phyloP scores from a whole-genome alignment of 345 rosid genomes.

The Hevea brasiliensis region DNA sequence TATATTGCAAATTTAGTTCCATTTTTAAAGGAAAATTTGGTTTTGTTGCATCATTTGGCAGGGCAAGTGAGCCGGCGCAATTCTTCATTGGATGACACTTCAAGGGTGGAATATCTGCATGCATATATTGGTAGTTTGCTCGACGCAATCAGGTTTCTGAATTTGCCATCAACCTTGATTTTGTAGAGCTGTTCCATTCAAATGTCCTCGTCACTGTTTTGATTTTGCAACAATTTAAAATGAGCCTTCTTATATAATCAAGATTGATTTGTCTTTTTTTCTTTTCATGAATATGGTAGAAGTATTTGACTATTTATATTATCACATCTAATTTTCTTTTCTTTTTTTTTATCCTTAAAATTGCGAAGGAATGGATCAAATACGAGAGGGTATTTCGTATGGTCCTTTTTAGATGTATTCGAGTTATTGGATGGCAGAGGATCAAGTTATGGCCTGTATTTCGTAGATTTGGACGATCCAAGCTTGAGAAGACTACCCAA shows the following conservation, averaged over 20 bases:
- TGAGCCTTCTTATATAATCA: not conserved
- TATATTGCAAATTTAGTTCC: not conserved
- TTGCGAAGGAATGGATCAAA: slow-evolving; percentile 47
- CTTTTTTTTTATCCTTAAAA: not conserved
- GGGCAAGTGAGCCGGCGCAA: slow-evolving; percentile 43
- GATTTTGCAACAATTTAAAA: too few relatives aligned
- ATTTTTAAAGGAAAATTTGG: not conserved
- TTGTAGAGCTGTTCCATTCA: too few relatives aligned
- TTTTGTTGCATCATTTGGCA: slow-evolving; percentile 2
- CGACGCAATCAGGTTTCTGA: slow-evolving; percentile 43
- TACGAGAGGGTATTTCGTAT: slow-evolving; percentile 48
- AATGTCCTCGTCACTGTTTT: not conserved
- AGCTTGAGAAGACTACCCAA: slow-evolving; percentile 41
- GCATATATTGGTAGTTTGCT: slow-evolving; percentile 50
- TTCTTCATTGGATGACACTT: slow-evolving; percentile 43
- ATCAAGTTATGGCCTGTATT: slow-evolving; percentile 43
- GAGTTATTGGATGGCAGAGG: slow-evolving; percentile 43
- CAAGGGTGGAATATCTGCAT: slow-evolving; percentile 44
- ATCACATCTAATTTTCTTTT: not conserved
- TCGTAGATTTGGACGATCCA: slow-evolving; percentile 47
- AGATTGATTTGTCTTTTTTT: too few relatives aligned
- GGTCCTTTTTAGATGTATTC: slow-evolving; percentile 48
- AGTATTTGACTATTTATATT: too few relatives aligned
- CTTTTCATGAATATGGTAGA: too few relatives aligned
- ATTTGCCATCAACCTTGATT: not conserved